Evolutionary conservation across 2,329 filamentous ascomycete species (phyloP).

Genomic region (Pseudomassariella vexata): DNA sequence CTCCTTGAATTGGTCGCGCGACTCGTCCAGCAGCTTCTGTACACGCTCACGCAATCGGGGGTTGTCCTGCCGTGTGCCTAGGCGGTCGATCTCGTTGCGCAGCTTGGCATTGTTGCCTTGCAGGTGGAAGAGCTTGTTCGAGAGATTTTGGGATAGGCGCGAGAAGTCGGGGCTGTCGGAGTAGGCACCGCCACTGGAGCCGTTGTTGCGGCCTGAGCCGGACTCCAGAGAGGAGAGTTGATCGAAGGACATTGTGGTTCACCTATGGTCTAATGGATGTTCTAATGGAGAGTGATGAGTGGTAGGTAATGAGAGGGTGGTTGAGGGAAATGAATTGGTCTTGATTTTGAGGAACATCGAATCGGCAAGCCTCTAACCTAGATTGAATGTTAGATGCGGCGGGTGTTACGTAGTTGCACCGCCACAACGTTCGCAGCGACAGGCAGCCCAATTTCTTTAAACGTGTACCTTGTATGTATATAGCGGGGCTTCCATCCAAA

Average conservation of each 20-base stretch:
- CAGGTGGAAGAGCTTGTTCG: slow-evolving; percentile 82
- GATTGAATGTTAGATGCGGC: no score
- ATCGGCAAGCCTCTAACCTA: no score
- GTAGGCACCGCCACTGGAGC: slow-evolving; percentile 47
- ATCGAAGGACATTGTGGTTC: slow-evolving; percentile 78
- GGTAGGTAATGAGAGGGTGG: neutral
- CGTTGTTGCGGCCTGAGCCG: slow-evolving; percentile 53
- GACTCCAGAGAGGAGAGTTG: slow-evolving; percentile 80
- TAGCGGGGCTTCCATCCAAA: no score
- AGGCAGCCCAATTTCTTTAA: no score
- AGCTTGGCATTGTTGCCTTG: slow-evolving; percentile 84
- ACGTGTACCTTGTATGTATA: no score
- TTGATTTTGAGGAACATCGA: no score
- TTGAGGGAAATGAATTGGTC: no score
- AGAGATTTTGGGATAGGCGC: slow-evolving; percentile 73
- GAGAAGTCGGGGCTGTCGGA: slow-evolving; percentile 91
- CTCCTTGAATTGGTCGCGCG: slow-evolving; percentile 79
- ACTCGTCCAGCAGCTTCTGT: slow-evolving; percentile 80
- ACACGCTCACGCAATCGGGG: slow-evolving; percentile 87
- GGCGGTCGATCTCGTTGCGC: slow-evolving; percentile 73
- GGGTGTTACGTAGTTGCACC: no score
- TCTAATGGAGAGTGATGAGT: no score
- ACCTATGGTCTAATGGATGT: neutral
- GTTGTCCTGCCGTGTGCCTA: slow-evolving; percentile 88
- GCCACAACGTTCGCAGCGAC: no score